Base-by-base conservation (phyloP, 345 rosid genomes). In the Sonneratia alba region DNA sequence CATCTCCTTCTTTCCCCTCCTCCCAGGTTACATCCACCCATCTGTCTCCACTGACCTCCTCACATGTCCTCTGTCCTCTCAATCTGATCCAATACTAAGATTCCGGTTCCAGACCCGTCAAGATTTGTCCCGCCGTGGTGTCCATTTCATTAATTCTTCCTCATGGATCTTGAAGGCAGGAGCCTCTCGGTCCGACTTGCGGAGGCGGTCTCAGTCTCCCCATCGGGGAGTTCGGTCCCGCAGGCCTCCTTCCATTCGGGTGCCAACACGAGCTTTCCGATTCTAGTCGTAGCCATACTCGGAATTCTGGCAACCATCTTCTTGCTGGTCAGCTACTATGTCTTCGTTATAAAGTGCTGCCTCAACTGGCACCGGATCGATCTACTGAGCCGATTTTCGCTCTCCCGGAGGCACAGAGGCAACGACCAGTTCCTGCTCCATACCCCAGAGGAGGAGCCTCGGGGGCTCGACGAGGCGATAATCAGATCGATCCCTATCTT, bases 331-430 rank as follows among this genome's bases (percentile, higher is more conserved):
- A 83, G 98, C 85, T 94, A 94, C 70, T 91, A 91, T 72, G 68
- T 94, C 74, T 94, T 91, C 8, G 93, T 85, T 19, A 90, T 94
- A 77, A 91, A 91, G 77, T 94, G 98, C 74, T 89, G 97, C 78
- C 93, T 94, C 16, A 89, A 76, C 47, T 89, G 96, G 96, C 96
- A 88, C 78, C 73, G 88, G 5, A 83, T 88, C 53, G 93, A 91
- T 70, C 72, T 91, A 34, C 75, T 84, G 14, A 45, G 86, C 21
- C 81, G 92, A 27, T 85, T 89, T 79, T 89, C 93, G 2, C 49
- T 87, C 15, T 87, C 97, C 6, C 53, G 91, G 76, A 70, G 83
- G 49, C 73, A 86, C 21, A 75, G 74, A 43, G 76, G 68, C 2
- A 83, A 87, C 66, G 87, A 2, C 47, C 68, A 86, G 51, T 81